Conservation (phyloP, 164 flowering plant species). For the Aristolochia fimbriata region DNA sequence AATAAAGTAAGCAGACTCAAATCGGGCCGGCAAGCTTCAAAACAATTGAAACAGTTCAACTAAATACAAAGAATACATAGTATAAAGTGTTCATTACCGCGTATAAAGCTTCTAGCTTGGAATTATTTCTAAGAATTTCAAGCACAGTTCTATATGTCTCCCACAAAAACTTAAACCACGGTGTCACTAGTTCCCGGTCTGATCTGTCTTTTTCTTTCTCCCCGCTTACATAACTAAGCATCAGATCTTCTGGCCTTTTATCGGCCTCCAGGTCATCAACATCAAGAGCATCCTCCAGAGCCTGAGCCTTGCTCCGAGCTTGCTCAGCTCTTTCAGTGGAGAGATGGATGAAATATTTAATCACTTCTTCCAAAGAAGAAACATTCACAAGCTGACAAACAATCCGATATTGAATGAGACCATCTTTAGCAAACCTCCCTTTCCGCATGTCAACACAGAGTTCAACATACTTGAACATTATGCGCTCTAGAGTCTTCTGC, state of each 20-base stretch:
- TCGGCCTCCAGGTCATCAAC: conserved; percentile 96
- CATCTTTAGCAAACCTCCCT: conserved; percentile 94
- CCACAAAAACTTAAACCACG: conserved; percentile 98
- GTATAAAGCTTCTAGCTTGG: conserved; percentile 81
- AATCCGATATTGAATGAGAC: conserved; percentile 82
- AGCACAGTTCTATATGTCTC: conserved; percentile 94
- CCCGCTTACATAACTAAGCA: conserved; percentile 97
- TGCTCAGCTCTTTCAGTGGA: conserved; percentile 87
- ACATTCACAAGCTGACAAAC: conserved; percentile 95
- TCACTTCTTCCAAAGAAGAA: conserved; percentile 84
- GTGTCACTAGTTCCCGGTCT: conserved; percentile 93
- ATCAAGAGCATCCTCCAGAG: conserved; percentile 88
- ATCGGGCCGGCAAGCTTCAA: no score
- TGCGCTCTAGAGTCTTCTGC: conserved; percentile 77
- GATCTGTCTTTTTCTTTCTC: conserved; percentile 96
- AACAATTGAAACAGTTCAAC: no score
- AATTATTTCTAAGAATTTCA: conserved; percentile 84
- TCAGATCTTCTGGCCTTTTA: conserved; percentile 87
- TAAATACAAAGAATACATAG: no score
- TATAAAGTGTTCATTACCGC: conserved; percentile 39
- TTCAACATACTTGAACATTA: conserved; percentile 91
- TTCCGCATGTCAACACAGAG: conserved; percentile 87
- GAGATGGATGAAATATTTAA: conserved; percentile 89
- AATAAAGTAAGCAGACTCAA: no score
- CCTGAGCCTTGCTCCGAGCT: conserved; percentile 85